Evolutionary conservation across 2,329 filamentous ascomycete genomes (phyloP).

Genomic region (Monascus ruber): DNA sequence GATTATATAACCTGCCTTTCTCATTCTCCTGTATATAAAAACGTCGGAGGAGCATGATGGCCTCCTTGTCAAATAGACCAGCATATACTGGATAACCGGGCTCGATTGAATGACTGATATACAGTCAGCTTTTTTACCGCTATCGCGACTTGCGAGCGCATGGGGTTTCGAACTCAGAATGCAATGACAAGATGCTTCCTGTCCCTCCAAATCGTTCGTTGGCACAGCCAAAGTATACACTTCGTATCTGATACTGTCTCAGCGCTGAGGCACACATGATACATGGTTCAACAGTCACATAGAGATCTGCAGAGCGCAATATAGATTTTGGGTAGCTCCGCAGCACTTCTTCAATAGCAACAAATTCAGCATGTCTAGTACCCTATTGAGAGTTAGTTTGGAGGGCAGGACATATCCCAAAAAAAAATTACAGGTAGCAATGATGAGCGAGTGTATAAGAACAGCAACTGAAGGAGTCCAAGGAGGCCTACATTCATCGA

Average conservation of each 20-base stretch:
- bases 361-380: constrained; percentile 89
- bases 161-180: constrained; percentile 46
- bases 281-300: constrained; percentile 96
- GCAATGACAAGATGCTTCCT: constrained; percentile 81
- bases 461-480: neutral
- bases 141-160: constrained; percentile 2
- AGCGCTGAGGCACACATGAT: constrained; percentile 96
- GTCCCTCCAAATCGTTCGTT: constrained; percentile 97
- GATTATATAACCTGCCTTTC: constrained; percentile 48
- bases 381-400: constrained; percentile 53
- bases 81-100: constrained; percentile 70
- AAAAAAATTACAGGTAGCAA: neutral
- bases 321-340: constrained; percentile 54
- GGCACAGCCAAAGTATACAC: constrained; percentile 87
- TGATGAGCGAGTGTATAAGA: neutral
- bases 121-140: constrained; percentile 4
- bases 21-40: constrained; percentile 99
- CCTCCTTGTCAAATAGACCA: constrained; percentile 81
- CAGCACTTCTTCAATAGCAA: constrained; percentile 62
- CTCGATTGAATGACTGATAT: constrained; percentile 57
- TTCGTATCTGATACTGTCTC: constrained; percentile 74
- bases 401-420: neutral
- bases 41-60: constrained; percentile 78
- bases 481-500: constrained; percentile 51
- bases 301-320: constrained; percentile 65